Conservation (phyloP, 129 eudicot species). For the Lonicera japonica region DNA sequence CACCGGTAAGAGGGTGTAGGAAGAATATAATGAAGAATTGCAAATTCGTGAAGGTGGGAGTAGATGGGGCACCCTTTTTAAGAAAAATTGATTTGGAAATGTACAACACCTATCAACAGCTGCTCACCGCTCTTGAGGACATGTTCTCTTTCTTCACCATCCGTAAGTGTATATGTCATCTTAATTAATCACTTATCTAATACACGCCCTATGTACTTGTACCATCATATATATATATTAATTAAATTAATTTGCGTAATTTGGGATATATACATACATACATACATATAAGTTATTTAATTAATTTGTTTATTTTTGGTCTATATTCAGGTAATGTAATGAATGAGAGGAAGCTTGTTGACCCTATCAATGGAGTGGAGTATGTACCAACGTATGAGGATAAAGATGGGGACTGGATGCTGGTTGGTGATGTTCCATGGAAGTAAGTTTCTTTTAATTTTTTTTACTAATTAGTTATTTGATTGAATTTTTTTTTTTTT, state of each 20-base stretch:
- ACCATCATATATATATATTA: too few relatives aligned
- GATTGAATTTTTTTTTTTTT: background rate
- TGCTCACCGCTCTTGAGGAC: slow-evolving; percentile 47
- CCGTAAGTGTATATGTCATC: slow-evolving; percentile 22
- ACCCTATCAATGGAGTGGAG: slow-evolving; percentile 49
- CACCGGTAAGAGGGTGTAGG: slow-evolving; percentile 70
- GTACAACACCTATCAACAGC: slow-evolving; percentile 49
- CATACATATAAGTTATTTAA: too few relatives aligned
- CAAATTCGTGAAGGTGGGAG: slow-evolving; percentile 86
- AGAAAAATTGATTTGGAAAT: slow-evolving; percentile 68
- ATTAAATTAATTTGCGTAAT: too few relatives aligned
- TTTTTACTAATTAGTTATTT: background rate
- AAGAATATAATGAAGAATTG: slow-evolving; percentile 38
- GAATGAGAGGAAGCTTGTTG: slow-evolving; percentile 56
- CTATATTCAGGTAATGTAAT: slow-evolving; percentile 24
- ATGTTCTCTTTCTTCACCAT: slow-evolving; percentile 58
- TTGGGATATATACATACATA: too few relatives aligned
- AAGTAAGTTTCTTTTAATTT: slow-evolving; percentile 42
- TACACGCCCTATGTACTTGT: too few relatives aligned
- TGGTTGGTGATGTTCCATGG: slow-evolving; percentile 97
- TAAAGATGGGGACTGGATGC: slow-evolving; percentile 91
- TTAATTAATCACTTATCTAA: background rate
- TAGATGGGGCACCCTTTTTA: slow-evolving; percentile 87
- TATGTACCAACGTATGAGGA: slow-evolving; percentile 92
- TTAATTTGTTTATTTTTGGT: background rate